These are phyloP conservation scores for Lophiotrema nucula DNA, from an alignment of 495 filamentous ascomycete species.

Conservation along the genomic window DNA sequence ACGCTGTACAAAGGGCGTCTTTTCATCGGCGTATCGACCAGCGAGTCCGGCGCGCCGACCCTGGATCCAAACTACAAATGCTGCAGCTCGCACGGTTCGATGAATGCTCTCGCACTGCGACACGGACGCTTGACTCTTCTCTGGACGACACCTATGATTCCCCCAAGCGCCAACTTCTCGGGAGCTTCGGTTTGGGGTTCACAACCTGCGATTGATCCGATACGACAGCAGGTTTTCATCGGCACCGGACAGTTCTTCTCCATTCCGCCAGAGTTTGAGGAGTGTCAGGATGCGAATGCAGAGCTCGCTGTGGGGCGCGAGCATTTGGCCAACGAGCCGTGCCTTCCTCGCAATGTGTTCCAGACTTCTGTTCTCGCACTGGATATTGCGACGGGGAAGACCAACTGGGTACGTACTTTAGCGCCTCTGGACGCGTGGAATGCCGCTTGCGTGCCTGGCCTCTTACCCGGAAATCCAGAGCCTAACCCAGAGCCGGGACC, in stretches of 20 bases:
- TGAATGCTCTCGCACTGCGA: conserved; percentile 35
- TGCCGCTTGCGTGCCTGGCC: conserved; percentile 38
- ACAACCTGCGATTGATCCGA: conserved; percentile 44
- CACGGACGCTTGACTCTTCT: conserved; percentile 22
- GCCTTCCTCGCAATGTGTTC: conserved; percentile 35
- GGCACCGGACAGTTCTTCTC: conserved; percentile 44
- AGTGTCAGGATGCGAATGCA: conserved; percentile 39
- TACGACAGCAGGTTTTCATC: conserved; percentile 42
- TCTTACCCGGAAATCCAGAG: not conserved
- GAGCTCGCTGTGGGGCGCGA: too few relatives aligned
- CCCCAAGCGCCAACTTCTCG: conserved; percentile 35
- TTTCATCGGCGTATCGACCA: conserved; percentile 41
- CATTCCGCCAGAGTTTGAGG: conserved; percentile 21
- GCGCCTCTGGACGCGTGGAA: conserved; percentile 39
- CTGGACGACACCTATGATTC: conserved; percentile 39
- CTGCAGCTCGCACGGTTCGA: conserved; percentile 43
- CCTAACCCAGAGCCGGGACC: conserved; percentile 27
- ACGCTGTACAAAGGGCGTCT: conserved; percentile 38
- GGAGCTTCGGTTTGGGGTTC: conserved; percentile 44
- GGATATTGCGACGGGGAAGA: too few relatives aligned
- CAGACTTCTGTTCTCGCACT: too few relatives aligned
- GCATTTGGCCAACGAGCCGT: too few relatives aligned
- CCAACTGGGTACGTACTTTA: too few relatives aligned
- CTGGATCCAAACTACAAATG: conserved; percentile 36
- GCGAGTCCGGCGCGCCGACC: conserved; percentile 34